Evolutionary conservation across 768 basidiomycete species (phyloP), one percentile per base, ranked within the genome.

Genomic region (Coprinopsis sp.): DNA sequence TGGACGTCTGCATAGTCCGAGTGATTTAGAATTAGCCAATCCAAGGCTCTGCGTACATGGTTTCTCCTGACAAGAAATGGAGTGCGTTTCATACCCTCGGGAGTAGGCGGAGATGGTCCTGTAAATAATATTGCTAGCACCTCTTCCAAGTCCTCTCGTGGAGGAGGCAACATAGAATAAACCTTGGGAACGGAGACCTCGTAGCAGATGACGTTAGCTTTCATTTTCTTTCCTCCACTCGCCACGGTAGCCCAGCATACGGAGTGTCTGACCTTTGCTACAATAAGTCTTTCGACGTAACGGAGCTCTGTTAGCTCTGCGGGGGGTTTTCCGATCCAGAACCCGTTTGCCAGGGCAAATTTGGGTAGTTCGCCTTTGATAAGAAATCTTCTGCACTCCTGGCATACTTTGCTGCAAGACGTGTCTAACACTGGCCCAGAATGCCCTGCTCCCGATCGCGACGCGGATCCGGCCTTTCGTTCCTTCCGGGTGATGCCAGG

Each of bases 1-100:
- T 21, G 3, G 7, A 43, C 3, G 14, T 43, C 41, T 10, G 12
- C 19, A 19, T 43, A 43, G 23, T 43, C 41, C 10, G 28, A n/a
- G 33, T 43, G 41, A 29, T 43, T 43, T 3, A 18, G 25, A 6
- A 14, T 12, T 8, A 43, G 41, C 41, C 41, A 43, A 16, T 43
- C 41, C 6, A 43, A 21, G 3, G 41, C 41, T 6, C 2, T n/a
- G 10, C 14, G 18, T 3, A 43, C 41, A 18, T 30, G 10, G 19
- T 43, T 43, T 31, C 41, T 29, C 7, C 41, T 10, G 2, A 43
- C 41, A 10, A 43, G 16, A 8, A 43, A 16, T 6, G 41, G 41
- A 3, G 27, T 29, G 5, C 41, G 3, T 19, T 31, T 4, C 5
- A 30, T 8, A 4, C 33, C 41, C 10, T 31, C 28, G 7, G 14